phyloP scores from a whole-genome alignment of 75 land plant species.

The Pinus tabuliformis region DNA sequence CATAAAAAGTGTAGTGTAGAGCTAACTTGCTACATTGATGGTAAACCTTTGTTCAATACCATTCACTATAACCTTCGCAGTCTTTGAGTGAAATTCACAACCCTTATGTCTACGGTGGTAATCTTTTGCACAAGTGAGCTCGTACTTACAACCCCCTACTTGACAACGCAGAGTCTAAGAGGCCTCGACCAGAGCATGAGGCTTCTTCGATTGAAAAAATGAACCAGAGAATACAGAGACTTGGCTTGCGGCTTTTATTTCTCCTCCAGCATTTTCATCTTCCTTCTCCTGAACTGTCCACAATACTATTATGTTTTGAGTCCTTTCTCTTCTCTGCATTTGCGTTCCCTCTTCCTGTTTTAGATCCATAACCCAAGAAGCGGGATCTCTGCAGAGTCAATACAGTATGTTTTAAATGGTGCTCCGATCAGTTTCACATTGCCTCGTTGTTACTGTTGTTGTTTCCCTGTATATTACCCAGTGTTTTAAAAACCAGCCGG shows the following conservation, averaged over 20 bases:
- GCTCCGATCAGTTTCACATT: not conserved
- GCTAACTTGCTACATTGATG: slow-evolving; percentile 67
- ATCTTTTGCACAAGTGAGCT: slow-evolving; percentile 59
- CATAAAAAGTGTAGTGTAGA: not conserved
- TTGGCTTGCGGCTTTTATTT: not conserved
- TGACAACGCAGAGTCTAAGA: slow-evolving; percentile 45
- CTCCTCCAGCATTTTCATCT: slow-evolving; percentile 6
- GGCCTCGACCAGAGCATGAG: slow-evolving; percentile 15
- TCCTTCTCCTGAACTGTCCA: slow-evolving; percentile 11
- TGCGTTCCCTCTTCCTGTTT: not conserved
- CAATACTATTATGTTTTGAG: not conserved
- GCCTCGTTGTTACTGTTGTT: not conserved
- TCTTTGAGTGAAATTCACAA: slow-evolving; percentile 64
- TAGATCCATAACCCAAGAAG: slow-evolving; percentile 1
- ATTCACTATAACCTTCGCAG: slow-evolving; percentile 52
- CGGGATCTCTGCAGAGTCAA: not conserved
- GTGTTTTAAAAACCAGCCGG: no score
- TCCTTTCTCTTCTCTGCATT: not conserved
- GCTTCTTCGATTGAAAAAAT: slow-evolving; percentile 22
- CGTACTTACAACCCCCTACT: slow-evolving; percentile 73
- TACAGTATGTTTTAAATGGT: not conserved
- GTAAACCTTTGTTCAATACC: slow-evolving; percentile 61
- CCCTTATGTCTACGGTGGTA: slow-evolving; percentile 70
- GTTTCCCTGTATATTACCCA: not conserved
- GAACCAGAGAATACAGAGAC: not conserved